Evolutionary conservation across 2,329 filamentous ascomycete species (phyloP).

Genomic region (Metarhizium sp.): DNA sequence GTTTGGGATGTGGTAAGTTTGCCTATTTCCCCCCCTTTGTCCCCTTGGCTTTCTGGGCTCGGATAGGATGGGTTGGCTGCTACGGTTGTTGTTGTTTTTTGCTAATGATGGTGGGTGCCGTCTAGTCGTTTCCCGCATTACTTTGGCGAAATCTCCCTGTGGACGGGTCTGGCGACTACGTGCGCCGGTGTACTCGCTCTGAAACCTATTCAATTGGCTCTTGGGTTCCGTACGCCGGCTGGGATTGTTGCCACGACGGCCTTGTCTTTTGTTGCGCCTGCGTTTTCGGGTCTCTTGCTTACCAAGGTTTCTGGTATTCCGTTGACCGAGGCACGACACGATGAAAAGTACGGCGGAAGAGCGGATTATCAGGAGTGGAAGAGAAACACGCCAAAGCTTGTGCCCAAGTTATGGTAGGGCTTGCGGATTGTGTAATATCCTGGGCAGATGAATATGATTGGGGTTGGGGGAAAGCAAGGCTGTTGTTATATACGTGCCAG

Average conservation of each 20-base stretch:
- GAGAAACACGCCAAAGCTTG: constrained; percentile 52
- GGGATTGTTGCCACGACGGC: constrained; percentile 21
- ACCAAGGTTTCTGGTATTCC: constrained; percentile 56
- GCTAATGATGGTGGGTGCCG: neutral
- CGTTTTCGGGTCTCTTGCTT: constrained; percentile 54
- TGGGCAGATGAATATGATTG: neutral
- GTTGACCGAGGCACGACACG: constrained; percentile 60
- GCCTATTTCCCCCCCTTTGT: too few species aligned
- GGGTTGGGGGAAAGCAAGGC: neutral
- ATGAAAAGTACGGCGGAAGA: constrained; percentile 51
- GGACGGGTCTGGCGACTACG: constrained; percentile 55
- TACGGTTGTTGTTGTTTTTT: neutral
- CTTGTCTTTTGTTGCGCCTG: constrained; percentile 49
- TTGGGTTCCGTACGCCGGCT: constrained; percentile 40
- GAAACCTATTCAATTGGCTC: constrained; percentile 43
- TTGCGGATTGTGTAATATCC: too few species aligned
- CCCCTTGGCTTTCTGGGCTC: neutral
- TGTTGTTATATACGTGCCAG: too few species aligned
- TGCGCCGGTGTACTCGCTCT: constrained; percentile 47
- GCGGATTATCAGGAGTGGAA: constrained; percentile 63
- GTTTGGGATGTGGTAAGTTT: constrained; percentile 42
- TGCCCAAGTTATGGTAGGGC: constrained; percentile 45
- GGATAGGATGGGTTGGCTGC: too few species aligned
- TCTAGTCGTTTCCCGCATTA: constrained; percentile 55
- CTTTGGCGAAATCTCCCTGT: constrained; percentile 62